A percentile compares a stretch with the other conserved stretches of the same genome.
These are phyloP conservation scores for Keithomyces neogunnii DNA, from an alignment of 2,329 filamentous ascomycete species.

Conservation along the genomic window DNA sequence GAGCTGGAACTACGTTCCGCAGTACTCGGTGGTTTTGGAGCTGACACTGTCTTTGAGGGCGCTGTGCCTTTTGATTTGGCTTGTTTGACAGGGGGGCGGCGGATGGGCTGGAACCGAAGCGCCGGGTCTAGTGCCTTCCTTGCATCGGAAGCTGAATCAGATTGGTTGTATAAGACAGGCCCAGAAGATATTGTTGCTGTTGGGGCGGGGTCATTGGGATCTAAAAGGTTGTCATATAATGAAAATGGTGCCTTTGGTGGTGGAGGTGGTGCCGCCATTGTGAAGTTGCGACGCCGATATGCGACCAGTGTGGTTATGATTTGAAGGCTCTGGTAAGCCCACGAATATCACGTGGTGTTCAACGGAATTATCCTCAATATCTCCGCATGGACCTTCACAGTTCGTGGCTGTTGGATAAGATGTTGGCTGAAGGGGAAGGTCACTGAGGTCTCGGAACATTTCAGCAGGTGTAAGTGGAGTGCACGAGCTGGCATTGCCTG, in stretches of 20 bases:
- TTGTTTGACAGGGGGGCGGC: conserved; percentile 58
- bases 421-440: too few species aligned
- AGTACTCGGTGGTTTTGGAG: conserved; percentile 19
- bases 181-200: conserved; percentile 66
- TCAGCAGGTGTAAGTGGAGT: too few species aligned
- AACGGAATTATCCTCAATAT: too few species aligned
- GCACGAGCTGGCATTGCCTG: too few species aligned
- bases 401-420: too few species aligned
- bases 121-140: conserved; percentile 56
- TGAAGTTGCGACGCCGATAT: conserved; percentile 3
- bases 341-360: too few species aligned
- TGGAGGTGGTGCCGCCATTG: conserved; percentile 26
- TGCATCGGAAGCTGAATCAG: conserved; percentile 35
- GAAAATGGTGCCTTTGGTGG: conserved; percentile 49
- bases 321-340: too few species aligned
- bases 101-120: conserved; percentile 80
- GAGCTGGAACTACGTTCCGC: background rate
- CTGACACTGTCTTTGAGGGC: conserved; percentile 38
- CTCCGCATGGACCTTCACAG: too few species aligned
- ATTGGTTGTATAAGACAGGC: conserved; percentile 62
- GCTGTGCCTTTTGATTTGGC: conserved; percentile 50
- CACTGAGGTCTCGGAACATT: too few species aligned
- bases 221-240: conserved; percentile 78
- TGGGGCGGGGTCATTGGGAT: conserved; percentile 40
- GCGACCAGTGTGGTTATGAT: background rate